A percentile compares a stretch with the other conserved stretches of the same genome.
Conservation (phyloP, 345 rosid genomes). For the Aquilaria sinensis region DNA sequence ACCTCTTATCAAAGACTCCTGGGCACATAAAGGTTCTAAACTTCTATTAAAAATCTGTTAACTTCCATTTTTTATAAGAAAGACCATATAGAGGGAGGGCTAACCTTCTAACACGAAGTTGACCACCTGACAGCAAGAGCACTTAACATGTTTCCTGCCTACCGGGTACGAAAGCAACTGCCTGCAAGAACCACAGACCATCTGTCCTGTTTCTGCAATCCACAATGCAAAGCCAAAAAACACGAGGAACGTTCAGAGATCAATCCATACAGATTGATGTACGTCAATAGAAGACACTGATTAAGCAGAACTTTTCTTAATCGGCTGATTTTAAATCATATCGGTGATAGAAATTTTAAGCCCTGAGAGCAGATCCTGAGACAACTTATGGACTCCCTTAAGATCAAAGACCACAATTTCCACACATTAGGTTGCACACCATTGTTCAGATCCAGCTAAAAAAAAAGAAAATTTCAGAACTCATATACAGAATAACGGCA, state of each 20-base stretch:
- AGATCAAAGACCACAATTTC: too few species aligned
- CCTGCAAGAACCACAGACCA: constrained; percentile 96
- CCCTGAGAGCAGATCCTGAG: not conserved
- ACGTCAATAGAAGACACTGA: not conserved
- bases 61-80: too few species aligned
- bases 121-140: constrained; percentile 58
- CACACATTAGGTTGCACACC: too few species aligned
- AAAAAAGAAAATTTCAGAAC: not conserved
- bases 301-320: not conserved
- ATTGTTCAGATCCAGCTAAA: too few species aligned
- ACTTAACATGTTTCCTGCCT: constrained; percentile 59
- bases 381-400: not conserved
- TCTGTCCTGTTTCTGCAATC: constrained; percentile 57
- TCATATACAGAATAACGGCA: not conserved
- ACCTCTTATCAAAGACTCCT: too few species aligned
- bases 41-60: too few species aligned
- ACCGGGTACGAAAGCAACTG: constrained; percentile 62
- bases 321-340: not conserved
- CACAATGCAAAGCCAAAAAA: not conserved
- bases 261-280: not conserved
- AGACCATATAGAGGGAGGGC: constrained; percentile 6
- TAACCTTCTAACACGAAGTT: constrained; percentile 87
- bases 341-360: not conserved
- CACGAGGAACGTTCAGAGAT: not conserved
- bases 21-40: too few species aligned